Conservation (phyloP, 345 rosid species). For the Hibiscus syriacus region DNA sequence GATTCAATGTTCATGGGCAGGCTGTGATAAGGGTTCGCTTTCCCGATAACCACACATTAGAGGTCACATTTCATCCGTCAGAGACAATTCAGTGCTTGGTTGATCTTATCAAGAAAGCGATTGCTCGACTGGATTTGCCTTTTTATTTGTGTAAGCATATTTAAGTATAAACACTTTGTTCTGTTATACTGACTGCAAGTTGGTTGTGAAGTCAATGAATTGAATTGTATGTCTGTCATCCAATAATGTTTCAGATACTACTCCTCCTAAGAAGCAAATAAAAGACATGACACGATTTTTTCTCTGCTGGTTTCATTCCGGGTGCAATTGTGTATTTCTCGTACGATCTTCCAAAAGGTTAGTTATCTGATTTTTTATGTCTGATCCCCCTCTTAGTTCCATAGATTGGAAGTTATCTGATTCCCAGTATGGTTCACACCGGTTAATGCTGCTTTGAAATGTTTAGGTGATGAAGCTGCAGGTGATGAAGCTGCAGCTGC, state of each 20-base stretch:
- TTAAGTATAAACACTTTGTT: not conserved
- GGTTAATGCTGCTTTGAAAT: conserved; percentile 1
- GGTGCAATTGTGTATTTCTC: conserved; percentile 91
- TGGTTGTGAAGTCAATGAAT: not conserved
- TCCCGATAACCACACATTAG: conserved; percentile 77
- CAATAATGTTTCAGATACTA: conserved; percentile 49
- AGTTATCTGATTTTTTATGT: not conserved
- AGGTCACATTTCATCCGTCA: conserved; percentile 75
- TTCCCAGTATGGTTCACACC: not conserved
- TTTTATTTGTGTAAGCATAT: conserved; percentile 66
- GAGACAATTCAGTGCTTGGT: conserved; percentile 68
- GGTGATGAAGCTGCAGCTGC: conserved; percentile 32
- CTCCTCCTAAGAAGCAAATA: conserved; percentile 84
- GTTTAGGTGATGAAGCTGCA: conserved; percentile 48
- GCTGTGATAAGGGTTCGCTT: conserved; percentile 71
- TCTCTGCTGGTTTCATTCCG: conserved; percentile 78
- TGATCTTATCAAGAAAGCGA: conserved; percentile 57
- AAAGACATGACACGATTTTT: conserved; percentile 78
- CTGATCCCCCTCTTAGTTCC: not conserved
- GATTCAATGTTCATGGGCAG: conserved; percentile 26
- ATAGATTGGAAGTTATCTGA: not conserved
- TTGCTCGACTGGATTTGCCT: conserved; percentile 55
- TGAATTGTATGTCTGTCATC: not conserved
- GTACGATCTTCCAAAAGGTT: conserved; percentile 56
- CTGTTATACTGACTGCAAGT: not conserved